Conservation (phyloP, 441 rosid genomes). For the Brassica hybrid region DNA sequence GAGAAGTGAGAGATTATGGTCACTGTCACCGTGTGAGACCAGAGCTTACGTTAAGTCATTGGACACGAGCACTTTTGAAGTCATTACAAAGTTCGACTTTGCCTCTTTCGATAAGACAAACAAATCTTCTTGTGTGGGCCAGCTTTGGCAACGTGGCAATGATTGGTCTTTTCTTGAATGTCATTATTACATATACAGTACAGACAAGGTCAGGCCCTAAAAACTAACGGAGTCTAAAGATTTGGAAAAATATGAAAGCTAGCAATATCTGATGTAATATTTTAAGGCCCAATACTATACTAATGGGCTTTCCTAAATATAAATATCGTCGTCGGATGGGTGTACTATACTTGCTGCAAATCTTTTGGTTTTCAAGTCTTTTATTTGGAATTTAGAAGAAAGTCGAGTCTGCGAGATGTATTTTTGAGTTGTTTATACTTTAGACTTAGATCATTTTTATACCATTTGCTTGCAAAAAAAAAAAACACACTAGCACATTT, state of each 20-base stretch:
- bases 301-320: background rate
- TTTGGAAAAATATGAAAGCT: background rate
- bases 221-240: background rate
- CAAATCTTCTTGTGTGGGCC: background rate
- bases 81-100: background rate
- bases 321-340: background rate
- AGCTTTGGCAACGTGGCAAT: slow-evolving; percentile 21
- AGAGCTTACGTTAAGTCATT: background rate
- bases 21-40: too few species aligned
- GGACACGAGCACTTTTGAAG: background rate
- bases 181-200: background rate
- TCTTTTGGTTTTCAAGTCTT: background rate
- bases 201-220: background rate
- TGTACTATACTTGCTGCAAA: background rate
- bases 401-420: background rate
- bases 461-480: too few species aligned
- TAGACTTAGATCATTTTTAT: too few species aligned
- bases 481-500: too few species aligned
- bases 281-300: background rate
- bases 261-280: background rate
- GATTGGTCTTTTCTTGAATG: too few species aligned
- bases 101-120: background rate
- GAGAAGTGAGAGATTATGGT: too few species aligned
- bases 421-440: background rate
- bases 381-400: background rate